Percentiles rank a stretch among this genome's conserved stretches.
These are phyloP conservation scores for Beauveria sp. DNA, from an alignment of 2,329 filamentous ascomycete species.

Conservation along the genomic window DNA sequence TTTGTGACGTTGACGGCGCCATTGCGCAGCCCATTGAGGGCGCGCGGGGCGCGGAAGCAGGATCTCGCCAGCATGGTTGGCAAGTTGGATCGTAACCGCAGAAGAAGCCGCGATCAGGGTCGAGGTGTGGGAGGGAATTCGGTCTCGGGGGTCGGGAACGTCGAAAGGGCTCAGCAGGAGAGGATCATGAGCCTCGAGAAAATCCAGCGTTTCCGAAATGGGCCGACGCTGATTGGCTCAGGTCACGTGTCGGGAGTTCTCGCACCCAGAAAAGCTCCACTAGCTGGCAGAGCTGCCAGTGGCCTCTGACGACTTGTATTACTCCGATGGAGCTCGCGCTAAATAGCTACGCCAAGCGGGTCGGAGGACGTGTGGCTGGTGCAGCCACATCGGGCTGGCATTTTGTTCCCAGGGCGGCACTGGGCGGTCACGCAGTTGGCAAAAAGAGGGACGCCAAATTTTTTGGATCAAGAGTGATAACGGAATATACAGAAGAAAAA, in stretches of 20 bases:
- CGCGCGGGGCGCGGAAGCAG: slow-evolving; percentile 80
- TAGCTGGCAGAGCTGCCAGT: neutral
- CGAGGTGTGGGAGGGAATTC: slow-evolving; percentile 24
- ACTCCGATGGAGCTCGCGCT: neutral
- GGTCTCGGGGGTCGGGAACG: slow-evolving; percentile 29
- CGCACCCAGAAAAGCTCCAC: slow-evolving; percentile 4
- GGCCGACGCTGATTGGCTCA: slow-evolving; percentile 33
- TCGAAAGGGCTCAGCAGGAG: slow-evolving; percentile 32
- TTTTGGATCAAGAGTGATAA: too few species aligned
- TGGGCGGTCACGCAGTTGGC: too few species aligned
- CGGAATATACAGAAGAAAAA: too few species aligned
- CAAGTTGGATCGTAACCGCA: slow-evolving; percentile 33
- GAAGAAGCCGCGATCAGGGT: slow-evolving; percentile 29
- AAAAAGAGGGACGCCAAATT: too few species aligned
- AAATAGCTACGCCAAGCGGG: neutral
- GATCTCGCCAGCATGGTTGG: slow-evolving; percentile 89
- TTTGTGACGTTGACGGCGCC: slow-evolving; percentile 63
- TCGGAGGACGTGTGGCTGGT: too few species aligned
- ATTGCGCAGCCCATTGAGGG: slow-evolving; percentile 70
- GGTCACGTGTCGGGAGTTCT: slow-evolving; percentile 26
- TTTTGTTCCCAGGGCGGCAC: too few species aligned
- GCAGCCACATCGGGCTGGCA: too few species aligned
- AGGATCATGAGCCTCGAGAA: slow-evolving; percentile 31
- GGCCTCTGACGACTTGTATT: neutral
- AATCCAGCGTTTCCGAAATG: slow-evolving; percentile 37